Percentiles rank a stretch among this genome's conserved stretches.
phyloP scores from a whole-genome alignment of 768 basidiomycete species.

The Leccinum boreale region DNA sequence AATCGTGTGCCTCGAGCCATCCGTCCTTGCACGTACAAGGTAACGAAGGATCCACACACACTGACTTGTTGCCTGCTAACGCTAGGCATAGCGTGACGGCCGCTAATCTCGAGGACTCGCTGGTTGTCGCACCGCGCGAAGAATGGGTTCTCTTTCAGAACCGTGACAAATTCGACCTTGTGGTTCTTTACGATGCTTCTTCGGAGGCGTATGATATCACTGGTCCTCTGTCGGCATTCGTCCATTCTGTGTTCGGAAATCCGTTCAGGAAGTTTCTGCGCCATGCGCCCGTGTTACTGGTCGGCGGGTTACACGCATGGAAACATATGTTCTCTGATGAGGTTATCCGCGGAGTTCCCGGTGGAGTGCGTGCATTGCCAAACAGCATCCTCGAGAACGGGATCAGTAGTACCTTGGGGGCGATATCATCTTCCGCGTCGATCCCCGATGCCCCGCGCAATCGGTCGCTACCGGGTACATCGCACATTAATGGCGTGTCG shows the following conservation, averaged over 20 bases:
- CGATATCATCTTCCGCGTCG: slow-evolving; percentile 18
- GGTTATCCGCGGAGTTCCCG: slow-evolving; percentile 27
- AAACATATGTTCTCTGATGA: slow-evolving; percentile 50
- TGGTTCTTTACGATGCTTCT: slow-evolving; percentile 77
- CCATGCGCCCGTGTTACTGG: slow-evolving; percentile 75
- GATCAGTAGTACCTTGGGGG: slow-evolving; percentile 26
- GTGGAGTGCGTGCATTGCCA: slow-evolving; percentile 11
- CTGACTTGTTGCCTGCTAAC: slow-evolving; percentile 8
- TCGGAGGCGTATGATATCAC: slow-evolving; percentile 52
- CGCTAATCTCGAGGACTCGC: slow-evolving; percentile 66
- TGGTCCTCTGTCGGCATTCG: slow-evolving; percentile 56
- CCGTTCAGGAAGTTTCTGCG: slow-evolving; percentile 71
- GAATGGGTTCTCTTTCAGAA: slow-evolving; percentile 78
- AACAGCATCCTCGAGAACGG: slow-evolving; percentile 25
- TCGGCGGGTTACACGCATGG: slow-evolving; percentile 87
- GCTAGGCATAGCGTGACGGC: slow-evolving; percentile 54
- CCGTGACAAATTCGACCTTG: slow-evolving; percentile 84
- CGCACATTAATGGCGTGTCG: slow-evolving; percentile 17
- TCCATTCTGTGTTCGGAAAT: slow-evolving; percentile 67
- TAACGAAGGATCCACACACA: slow-evolving; percentile 34
- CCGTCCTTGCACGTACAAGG: slow-evolving; percentile 65
- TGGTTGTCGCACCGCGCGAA: slow-evolving; percentile 63
- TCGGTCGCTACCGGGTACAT: slow-evolving; percentile 7
- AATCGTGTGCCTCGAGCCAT: slow-evolving; percentile 83
- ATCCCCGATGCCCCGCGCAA: slow-evolving; percentile 13